A percentile compares a stretch with the other conserved stretches of the same genome.
Evolutionary conservation across 768 basidiomycete genomes (phyloP).

Genomic region (Lentinula guzmanii): DNA sequence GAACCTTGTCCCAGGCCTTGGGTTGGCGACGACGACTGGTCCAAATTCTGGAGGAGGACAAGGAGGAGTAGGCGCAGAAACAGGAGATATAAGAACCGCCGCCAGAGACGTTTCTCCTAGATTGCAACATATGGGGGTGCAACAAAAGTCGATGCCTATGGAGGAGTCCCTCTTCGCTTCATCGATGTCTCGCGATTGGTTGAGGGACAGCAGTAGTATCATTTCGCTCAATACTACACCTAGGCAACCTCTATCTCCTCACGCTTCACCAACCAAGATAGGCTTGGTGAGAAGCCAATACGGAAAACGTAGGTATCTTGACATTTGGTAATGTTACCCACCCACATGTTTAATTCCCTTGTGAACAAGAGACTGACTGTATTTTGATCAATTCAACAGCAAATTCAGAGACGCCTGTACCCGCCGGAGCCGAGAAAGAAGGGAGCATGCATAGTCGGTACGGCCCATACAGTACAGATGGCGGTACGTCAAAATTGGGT

Average conservation of each 20-base stretch:
- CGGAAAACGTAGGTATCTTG: neutral
- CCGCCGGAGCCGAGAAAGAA: neutral
- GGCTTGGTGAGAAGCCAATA: neutral
- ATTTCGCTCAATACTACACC: neutral
- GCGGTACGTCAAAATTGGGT: neutral
- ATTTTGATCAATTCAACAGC: neutral
- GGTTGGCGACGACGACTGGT: neutral
- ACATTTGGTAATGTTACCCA: neutral
- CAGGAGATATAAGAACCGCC: neutral
- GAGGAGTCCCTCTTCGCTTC: slow-evolving; percentile 2
- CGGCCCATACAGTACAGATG: neutral
- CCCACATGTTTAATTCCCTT: neutral
- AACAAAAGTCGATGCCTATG: no score
- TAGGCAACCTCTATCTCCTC: neutral
- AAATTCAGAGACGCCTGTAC: neutral
- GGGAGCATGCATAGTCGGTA: neutral
- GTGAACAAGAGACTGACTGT: neutral
- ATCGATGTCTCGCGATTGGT: neutral
- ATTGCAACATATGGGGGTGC: neutral
- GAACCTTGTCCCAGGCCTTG: neutral
- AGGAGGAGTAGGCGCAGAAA: neutral
- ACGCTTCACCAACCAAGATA: neutral
- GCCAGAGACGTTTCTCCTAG: neutral
- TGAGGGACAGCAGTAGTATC: neutral
- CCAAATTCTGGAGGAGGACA: neutral